Percentiles rank a stretch among this genome's conserved stretches.
phyloP scores from a whole-genome alignment of 2,329 filamentous ascomycete species.

The Westerdykella sp. region DNA sequence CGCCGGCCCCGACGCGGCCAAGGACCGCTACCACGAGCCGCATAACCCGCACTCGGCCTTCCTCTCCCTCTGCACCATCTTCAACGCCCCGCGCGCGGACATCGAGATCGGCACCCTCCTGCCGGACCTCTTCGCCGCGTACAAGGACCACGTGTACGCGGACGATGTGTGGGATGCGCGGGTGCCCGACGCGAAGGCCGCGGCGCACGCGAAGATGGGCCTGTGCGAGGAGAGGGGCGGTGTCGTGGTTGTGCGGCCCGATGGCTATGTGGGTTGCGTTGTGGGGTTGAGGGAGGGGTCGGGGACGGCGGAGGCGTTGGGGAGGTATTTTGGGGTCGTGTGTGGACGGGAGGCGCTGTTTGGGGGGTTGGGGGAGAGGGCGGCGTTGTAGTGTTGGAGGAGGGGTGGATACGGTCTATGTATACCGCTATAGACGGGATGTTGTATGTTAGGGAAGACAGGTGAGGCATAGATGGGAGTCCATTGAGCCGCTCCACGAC shows the following conservation, averaged over 20 bases:
- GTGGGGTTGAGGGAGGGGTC: slow-evolving; percentile 66
- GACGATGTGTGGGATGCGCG: slow-evolving; percentile 72
- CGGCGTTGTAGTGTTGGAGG: slow-evolving; percentile 18
- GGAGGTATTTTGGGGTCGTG: slow-evolving; percentile 74
- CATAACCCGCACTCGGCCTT: slow-evolving; percentile 81
- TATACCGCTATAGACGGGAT: too few relatives aligned
- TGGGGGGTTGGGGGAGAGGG: slow-evolving; percentile 28
- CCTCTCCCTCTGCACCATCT: slow-evolving; percentile 72
- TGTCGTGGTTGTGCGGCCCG: slow-evolving; percentile 76
- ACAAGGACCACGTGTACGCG: slow-evolving; percentile 77
- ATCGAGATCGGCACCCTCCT: slow-evolving; percentile 68
- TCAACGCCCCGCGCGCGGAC: slow-evolving; percentile 60
- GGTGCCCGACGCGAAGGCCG: slow-evolving; percentile 62
- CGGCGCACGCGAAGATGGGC: slow-evolving; percentile 84
- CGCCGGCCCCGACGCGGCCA: slow-evolving; percentile 58
- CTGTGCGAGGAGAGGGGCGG: slow-evolving; percentile 66
- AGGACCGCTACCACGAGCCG: slow-evolving; percentile 60
- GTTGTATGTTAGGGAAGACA: too few relatives aligned
- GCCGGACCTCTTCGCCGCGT: slow-evolving; percentile 64
- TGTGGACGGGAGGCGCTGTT: slow-evolving; percentile 50
- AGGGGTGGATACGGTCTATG: too few relatives aligned
- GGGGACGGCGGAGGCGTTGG: slow-evolving; percentile 75
- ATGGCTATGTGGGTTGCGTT: slow-evolving; percentile 79
- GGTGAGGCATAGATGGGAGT: too few relatives aligned
- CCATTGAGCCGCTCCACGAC: too few relatives aligned